A percentile compares a stretch with the other conserved stretches of the same genome.
phyloP scores from a whole-genome alignment of 2,329 filamentous ascomycete species.

The Neoascochyta sp. region DNA sequence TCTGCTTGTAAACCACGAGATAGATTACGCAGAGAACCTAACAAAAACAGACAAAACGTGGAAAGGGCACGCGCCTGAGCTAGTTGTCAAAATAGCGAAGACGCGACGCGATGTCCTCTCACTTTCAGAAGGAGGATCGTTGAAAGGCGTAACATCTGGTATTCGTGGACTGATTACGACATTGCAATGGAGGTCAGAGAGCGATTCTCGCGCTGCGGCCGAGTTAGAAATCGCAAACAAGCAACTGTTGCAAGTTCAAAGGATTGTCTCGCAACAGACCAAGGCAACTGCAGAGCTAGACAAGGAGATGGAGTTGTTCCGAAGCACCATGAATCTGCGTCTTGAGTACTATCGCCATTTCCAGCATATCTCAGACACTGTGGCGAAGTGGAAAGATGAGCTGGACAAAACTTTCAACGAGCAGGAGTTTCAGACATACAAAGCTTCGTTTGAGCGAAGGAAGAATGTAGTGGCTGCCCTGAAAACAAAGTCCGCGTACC shows the following conservation, averaged over 20 bases:
- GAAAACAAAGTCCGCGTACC: slow-evolving; percentile 73
- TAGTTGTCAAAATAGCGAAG: slow-evolving; percentile 54
- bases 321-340: slow-evolving; percentile 74
- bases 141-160: slow-evolving; percentile 67
- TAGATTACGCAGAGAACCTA: slow-evolving; percentile 56
- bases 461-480: slow-evolving; percentile 58
- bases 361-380: slow-evolving; percentile 84
- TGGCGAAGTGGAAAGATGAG: slow-evolving; percentile 68
- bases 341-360: slow-evolving; percentile 88
- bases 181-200: slow-evolving; percentile 56
- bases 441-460: slow-evolving; percentile 50
- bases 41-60: slow-evolving; percentile 55
- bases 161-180: slow-evolving; percentile 61
- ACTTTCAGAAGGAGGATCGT: slow-evolving; percentile 54
- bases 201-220: slow-evolving; percentile 52
- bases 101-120: slow-evolving; percentile 51
- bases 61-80: slow-evolving; percentile 65
- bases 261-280: slow-evolving; percentile 50
- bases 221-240: slow-evolving; percentile 64
- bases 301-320: slow-evolving; percentile 72
- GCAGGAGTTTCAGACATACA: slow-evolving; percentile 42
- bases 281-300: slow-evolving; percentile 54
- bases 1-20: slow-evolving; percentile 69
- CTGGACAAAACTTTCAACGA: slow-evolving; percentile 56
- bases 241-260: slow-evolving; percentile 59